Percentiles rank a stretch among this genome's conserved stretches.
Evolutionary conservation across 2,329 filamentous ascomycete genomes (phyloP).

Genomic region (Chaetothyriales sp.): DNA sequence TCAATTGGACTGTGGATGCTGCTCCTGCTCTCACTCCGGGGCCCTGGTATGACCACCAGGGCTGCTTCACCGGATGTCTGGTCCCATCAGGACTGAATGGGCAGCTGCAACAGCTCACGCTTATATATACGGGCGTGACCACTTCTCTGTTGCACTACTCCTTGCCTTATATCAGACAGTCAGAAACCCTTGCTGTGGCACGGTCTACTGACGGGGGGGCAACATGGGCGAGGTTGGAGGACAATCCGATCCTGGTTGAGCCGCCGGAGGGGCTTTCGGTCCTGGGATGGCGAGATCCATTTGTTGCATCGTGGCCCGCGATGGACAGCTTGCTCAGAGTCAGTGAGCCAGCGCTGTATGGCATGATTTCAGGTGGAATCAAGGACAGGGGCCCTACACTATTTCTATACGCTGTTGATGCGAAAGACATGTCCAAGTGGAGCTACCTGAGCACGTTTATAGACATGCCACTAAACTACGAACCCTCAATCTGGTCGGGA

Average conservation of each 20-base stretch:
- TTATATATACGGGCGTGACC: slow-evolving; percentile 28
- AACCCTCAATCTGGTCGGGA: slow-evolving; percentile 32
- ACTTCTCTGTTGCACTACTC: slow-evolving; percentile 28
- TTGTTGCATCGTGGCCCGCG: slow-evolving; percentile 20
- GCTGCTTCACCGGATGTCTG: slow-evolving; percentile 30
- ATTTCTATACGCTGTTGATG: slow-evolving; percentile 33
- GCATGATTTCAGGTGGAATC: slow-evolving; percentile 36
- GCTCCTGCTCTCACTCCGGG: slow-evolving; percentile 22
- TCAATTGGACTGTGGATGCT: slow-evolving; percentile 23
- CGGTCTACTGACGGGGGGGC: slow-evolving; percentile 25
- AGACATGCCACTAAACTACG: slow-evolving; percentile 26
- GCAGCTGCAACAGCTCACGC: slow-evolving; percentile 20
- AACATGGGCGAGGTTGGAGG: slow-evolving; percentile 23
- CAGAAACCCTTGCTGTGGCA: slow-evolving; percentile 27
- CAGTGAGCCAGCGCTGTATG: slow-evolving; percentile 24
- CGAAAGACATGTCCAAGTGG: slow-evolving; percentile 30
- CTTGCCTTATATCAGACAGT: slow-evolving; percentile 23
- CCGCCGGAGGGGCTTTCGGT: slow-evolving; percentile 23
- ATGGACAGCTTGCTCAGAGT: slow-evolving; percentile 12
- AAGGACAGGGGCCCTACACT: slow-evolving; percentile 27
- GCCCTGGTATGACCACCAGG: slow-evolving; percentile 25
- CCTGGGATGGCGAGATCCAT: slow-evolving; percentile 31
- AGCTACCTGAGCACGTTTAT: slow-evolving; percentile 30
- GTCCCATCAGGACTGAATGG: slow-evolving; percentile 19
- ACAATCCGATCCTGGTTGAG: slow-evolving; percentile 26